Base-by-base conservation (phyloP, 2,329 filamentous ascomycete species). In the Aspergillus fischeri region DNA sequence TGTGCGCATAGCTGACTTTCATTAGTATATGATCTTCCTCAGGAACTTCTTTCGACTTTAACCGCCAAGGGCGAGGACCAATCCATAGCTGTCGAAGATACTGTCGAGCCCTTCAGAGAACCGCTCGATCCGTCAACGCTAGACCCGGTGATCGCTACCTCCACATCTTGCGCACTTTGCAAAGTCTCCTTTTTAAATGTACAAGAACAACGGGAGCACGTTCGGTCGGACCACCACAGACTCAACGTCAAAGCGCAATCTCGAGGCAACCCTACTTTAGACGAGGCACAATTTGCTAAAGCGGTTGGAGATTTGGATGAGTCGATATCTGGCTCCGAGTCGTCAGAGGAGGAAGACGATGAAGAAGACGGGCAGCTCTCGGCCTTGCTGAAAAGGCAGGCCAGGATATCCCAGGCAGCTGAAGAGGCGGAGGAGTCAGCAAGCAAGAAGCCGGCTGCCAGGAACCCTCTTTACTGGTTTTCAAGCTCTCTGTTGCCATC, bases 211-310 rank as follows among this genome's bases (percentile, higher is more conserved):
- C 85, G 91, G 60, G 83, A 85, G 58, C 94, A 99, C 75, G 86
- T 91, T 57, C 89, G 90, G 67, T 96, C 93, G 9, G 94, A 99
- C 69, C 81, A 95, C 51, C 94, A 99, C 73, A 84, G 88, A 63
- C 99, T 97, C 77, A 99, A 99, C 71, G 77, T 97, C 60, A 97
- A 96, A 75, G 90, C 93, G 71, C 96, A 91, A 78, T 78, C 96
- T 56, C 86, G 91, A 49, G 90, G 90, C 0, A 81, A 82, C 57
- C 82, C 81, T 9, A 76, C 90, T 0, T 88, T 97, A 1, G 84
- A 85, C 1, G 94, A 99, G 69, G 73, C 70, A 7, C 92, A 96
- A 35, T 99, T 99, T 64, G 90, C 94, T 71, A 90, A 88, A 70
- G 81, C 97, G 6, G 81, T 97, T 7, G 91, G 86, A 38, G 86